Conservation (phyloP, 73 alveolate genomes). For the Paramecium caudatum region DNA sequence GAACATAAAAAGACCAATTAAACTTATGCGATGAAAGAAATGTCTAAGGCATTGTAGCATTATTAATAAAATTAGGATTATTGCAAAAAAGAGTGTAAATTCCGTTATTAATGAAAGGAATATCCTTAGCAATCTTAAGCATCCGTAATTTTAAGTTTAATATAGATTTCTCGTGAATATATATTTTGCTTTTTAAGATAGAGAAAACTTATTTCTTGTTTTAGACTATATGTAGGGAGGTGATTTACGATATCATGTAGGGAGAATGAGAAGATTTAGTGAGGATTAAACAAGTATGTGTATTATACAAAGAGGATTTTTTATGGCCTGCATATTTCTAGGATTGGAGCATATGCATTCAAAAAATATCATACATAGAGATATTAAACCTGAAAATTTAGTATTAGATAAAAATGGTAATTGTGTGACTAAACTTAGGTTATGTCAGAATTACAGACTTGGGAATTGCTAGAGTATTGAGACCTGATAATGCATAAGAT, state of each 20-base stretch:
- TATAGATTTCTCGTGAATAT: conserved; percentile 88
- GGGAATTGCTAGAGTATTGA: conserved; percentile 90
- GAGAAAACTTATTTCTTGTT: conserved; percentile 89
- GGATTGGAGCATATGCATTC: conserved; percentile 84
- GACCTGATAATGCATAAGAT: conserved; percentile 88
- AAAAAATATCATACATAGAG: conserved; percentile 84
- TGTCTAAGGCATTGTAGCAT: conserved; percentile 74
- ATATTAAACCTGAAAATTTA: conserved; percentile 90
- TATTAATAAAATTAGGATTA: conserved; percentile 41
- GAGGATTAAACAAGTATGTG: conserved; percentile 91
- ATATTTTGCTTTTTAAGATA: conserved; percentile 94
- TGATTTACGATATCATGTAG: conserved; percentile 93
- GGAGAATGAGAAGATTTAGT: conserved; percentile 85
- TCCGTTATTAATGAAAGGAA: conserved; percentile 73
- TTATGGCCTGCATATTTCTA: conserved; percentile 83
- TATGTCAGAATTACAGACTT: conserved; percentile 88
- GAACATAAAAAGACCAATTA: conserved; percentile 81
- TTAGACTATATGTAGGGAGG: conserved; percentile 95
- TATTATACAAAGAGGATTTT: conserved; percentile 74
- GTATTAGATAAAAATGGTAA: conserved; percentile 81
- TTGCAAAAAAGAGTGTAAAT: conserved; percentile 72
- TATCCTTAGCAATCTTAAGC: conserved; percentile 59
- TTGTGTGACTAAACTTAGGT: conserved; percentile 35
- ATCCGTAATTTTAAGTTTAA: conserved; percentile 73
- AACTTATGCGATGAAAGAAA: conserved; percentile 87